phyloP scores from a whole-genome alignment of 306 rosid species.

The Lagenaria siceraria region DNA sequence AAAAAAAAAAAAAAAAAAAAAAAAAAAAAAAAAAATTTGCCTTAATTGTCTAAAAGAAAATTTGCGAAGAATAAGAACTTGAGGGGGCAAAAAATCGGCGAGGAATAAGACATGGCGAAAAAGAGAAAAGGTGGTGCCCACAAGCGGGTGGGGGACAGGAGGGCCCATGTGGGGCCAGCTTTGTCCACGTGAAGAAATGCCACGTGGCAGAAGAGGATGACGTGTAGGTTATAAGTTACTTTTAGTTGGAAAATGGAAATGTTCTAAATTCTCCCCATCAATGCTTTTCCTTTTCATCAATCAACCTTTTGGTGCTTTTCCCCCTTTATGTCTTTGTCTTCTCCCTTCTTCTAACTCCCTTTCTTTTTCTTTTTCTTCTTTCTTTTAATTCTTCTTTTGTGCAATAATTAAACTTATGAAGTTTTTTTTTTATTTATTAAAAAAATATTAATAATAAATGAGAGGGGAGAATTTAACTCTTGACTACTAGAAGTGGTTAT shows the following conservation, averaged over 20 bases:
- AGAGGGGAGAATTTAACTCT: background rate
- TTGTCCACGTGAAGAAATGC: slow-evolving; percentile 47
- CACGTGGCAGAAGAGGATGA: slow-evolving; percentile 39
- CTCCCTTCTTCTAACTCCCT: slow-evolving; percentile 8
- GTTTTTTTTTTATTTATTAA: background rate
- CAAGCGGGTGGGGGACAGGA: background rate
- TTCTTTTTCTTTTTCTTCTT: background rate
- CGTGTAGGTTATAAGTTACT: slow-evolving; percentile 16
- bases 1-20: too few relatives aligned
- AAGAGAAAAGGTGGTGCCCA: background rate
- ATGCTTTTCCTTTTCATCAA: slow-evolving; percentile 43
- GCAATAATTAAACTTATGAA: background rate
- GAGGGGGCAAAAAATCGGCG: background rate
- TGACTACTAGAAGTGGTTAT: background rate
- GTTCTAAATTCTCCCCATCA: slow-evolving; percentile 8
- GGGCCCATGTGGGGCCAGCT: slow-evolving; percentile 66
- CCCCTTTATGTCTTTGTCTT: slow-evolving; percentile 24
- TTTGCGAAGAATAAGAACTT: background rate
- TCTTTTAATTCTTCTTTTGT: background rate
- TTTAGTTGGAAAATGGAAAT: slow-evolving; percentile 13
- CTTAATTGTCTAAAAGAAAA: too few relatives aligned
- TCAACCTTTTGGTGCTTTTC: slow-evolving; percentile 60
- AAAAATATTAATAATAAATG: background rate
- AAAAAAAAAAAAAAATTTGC: too few relatives aligned
- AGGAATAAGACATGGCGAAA: background rate